Evolutionary conservation across 495 filamentous ascomycete genomes (phyloP).

Genomic region (Penicillium subrubescens): DNA sequence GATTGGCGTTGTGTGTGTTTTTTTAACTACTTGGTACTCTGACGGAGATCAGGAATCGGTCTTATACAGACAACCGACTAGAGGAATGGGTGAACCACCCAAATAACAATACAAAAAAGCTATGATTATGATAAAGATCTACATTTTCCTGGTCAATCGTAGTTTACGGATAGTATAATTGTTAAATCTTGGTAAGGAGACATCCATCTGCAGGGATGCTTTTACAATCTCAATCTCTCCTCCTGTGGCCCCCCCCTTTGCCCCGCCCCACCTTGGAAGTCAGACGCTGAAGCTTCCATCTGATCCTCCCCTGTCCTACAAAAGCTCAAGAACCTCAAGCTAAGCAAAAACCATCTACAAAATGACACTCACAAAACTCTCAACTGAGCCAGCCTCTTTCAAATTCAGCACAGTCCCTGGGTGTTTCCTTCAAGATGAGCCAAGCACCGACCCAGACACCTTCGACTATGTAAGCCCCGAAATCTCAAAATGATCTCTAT

Average conservation of each 20-base stretch:
- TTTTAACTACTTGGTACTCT: neutral
- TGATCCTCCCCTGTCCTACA: neutral
- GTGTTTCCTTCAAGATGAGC: conserved; percentile 74
- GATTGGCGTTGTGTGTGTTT: neutral
- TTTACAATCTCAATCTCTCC: neutral
- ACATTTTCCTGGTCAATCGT: neutral
- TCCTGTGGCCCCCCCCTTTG: neutral
- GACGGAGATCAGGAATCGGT: neutral
- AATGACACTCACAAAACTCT: conserved; percentile 4
- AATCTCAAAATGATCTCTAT: neutral
- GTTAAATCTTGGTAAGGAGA: neutral
- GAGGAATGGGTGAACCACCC: neutral
- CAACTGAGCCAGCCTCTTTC: conserved; percentile 18
- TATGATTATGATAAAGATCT: neutral
- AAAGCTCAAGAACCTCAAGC: neutral
- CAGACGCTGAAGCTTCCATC: neutral
- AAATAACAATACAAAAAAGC: neutral
- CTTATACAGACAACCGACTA: neutral
- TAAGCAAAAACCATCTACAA: neutral
- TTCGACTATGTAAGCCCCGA: conserved; percentile 66
- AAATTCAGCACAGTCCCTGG: conserved; percentile 57
- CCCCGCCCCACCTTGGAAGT: neutral
- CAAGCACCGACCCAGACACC: conserved; percentile 58
- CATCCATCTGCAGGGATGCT: neutral
- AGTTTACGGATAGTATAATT: neutral